Conservation (phyloP, 208 protist genomes). For the Crithidia sp. region DNA sequence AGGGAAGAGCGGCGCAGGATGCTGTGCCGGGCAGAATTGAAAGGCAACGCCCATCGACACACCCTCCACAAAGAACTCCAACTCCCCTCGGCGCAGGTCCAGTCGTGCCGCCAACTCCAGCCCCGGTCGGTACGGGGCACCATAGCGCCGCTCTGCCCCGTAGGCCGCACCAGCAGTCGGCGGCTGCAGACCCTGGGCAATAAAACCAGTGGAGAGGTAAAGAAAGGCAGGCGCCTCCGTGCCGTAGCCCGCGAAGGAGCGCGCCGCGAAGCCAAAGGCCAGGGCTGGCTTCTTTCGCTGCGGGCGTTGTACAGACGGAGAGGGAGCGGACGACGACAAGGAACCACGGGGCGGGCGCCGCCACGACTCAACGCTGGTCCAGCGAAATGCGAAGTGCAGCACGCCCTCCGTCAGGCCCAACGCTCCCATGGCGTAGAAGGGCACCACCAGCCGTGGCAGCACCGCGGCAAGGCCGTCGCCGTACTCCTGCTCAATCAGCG, state of each 20-base stretch:
- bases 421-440: constrained; percentile 61
- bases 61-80: constrained; percentile 67
- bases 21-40: constrained; percentile 39
- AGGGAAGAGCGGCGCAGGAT: constrained; percentile 63
- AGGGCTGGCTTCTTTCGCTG: not conserved
- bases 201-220: constrained; percentile 55
- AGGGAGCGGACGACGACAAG: constrained; percentile 1
- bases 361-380: not conserved
- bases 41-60: constrained; percentile 59
- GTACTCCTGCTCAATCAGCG: constrained; percentile 38
- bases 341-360: constrained; percentile 33
- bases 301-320: too few species aligned
- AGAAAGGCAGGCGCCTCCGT: constrained; percentile 34
- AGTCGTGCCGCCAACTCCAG: constrained; percentile 58
- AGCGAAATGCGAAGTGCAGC: constrained; percentile 41
- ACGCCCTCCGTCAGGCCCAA: constrained; percentile 39
- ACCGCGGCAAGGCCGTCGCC: constrained; percentile 11
- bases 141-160: constrained; percentile 48
- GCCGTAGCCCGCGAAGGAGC: constrained; percentile 34
- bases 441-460: constrained; percentile 38
- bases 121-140: constrained; percentile 39
- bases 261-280: constrained; percentile 33
- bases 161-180: not conserved
- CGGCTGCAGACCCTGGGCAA: constrained; percentile 26
- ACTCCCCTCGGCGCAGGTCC: constrained; percentile 36